phyloP scores from a whole-genome alignment of 805 yeast species.

The Wickerhamiella nectarea region DNA sequence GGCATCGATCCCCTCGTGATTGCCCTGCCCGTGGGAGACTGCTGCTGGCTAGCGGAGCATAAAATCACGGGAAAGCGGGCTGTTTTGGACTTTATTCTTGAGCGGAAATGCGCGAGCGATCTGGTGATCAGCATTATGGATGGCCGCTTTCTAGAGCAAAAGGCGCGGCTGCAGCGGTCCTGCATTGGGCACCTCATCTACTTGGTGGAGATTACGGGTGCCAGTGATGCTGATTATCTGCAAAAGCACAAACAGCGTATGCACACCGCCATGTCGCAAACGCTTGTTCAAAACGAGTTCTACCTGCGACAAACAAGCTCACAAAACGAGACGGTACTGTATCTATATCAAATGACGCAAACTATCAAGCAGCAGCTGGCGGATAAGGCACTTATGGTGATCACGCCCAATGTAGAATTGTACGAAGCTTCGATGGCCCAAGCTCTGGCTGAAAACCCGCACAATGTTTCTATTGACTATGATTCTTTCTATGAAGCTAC shows the following conservation, averaged over 20 bases:
- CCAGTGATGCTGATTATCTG: conserved; percentile 15
- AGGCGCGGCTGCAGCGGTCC: conserved; percentile 54
- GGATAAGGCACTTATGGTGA: conserved; percentile 26
- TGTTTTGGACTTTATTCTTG: conserved; percentile 71
- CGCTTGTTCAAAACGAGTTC: conserved; percentile 52
- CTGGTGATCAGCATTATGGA: conserved; percentile 69
- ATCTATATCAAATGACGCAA: conserved; percentile 37
- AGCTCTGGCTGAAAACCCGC: conserved; percentile 21
- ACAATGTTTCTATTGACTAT: conserved; percentile 26
- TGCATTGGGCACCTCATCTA: conserved; percentile 59
- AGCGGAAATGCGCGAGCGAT: conserved; percentile 82
- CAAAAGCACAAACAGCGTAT: conserved; percentile 38
- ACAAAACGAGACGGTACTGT: conserved; percentile 60
- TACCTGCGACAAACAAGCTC: conserved; percentile 53
- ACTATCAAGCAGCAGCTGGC: conserved; percentile 31
- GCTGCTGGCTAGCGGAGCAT: conserved; percentile 73
- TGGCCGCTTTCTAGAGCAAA: conserved; percentile 82
- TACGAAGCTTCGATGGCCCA: conserved; percentile 32
- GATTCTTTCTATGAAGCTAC: conserved; percentile 51
- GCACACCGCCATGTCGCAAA: conserved; percentile 61
- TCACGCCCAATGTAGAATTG: conserved; percentile 40
- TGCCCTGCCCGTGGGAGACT: conserved; percentile 72
- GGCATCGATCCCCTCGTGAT: conserved; percentile 41
- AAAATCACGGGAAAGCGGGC: conserved; percentile 43
- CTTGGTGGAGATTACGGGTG: conserved; percentile 52